Evolutionary conservation across 306 rosid genomes (phyloP), one percentile per base, ranked within the genome.

Genomic region (Rubus parviflorus): DNA sequence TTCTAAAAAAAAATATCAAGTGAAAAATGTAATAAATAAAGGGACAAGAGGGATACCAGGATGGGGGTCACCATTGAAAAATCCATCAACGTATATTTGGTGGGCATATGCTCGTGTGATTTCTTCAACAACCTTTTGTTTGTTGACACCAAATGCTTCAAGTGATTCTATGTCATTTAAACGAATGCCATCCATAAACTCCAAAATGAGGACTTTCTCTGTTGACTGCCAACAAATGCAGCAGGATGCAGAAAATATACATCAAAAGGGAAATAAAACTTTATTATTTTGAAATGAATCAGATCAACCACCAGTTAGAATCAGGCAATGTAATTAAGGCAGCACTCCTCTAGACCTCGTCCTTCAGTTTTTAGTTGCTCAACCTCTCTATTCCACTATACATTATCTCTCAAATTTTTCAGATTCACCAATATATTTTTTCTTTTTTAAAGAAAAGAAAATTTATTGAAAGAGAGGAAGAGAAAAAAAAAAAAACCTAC

Each of bases 21-120:
- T 25, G 20, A 8, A 81, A 56, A 16, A 66, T 70, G 75, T 52
- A 52, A 45, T 68, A 47, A 40, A 10, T 37, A 41, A 42, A 72
- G 5, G 45, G 48, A 22, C 6, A 69, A 62, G 40, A 68, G 48
- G 75, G 74, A 48, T 87, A 92, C 99, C 99, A 13, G 98, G 99
- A 88, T 96, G 99, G 62, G 99, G 99, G 77, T 96, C 99, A 79
- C 99, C 98, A 47, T 96, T 96, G 77, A 96, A 96, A 86, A 96
- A 91, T 45, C 99, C 99, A 87, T 96, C 99, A 77, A 92, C 79
- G 82, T 91, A 96, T 81, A 96, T 96, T 86, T 96, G 99, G 81
- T 92, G 99, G 54, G 98, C 96, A 77, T 96, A 96, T 63, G 99
- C 99, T 43, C 99, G 92, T 75, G 99, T 92, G 74, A 96, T 96